These are phyloP conservation scores for Didymella exigua DNA, from an alignment of 2,329 filamentous ascomycete genomes.

Conservation along the genomic window DNA sequence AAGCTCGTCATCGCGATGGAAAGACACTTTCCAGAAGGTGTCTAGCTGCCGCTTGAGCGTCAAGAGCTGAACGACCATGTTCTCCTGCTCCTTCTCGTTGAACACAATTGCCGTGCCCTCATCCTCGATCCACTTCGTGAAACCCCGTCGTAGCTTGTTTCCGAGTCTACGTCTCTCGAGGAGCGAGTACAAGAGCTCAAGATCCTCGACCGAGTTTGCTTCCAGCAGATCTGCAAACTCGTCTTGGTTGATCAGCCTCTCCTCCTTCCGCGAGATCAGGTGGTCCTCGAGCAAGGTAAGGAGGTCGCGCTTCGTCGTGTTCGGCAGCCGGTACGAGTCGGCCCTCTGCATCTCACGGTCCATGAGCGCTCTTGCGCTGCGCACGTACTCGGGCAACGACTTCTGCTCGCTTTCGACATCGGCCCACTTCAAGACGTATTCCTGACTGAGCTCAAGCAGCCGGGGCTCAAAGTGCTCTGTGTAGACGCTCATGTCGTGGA, in stretches of 20 bases:
- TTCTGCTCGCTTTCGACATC: slow-evolving; percentile 65
- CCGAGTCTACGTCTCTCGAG: slow-evolving; percentile 75
- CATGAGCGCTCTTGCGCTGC: slow-evolving; percentile 71
- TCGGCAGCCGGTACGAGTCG: slow-evolving; percentile 80
- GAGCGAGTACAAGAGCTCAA: slow-evolving; percentile 79
- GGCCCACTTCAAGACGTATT: slow-evolving; percentile 73
- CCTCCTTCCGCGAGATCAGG: slow-evolving; percentile 71
- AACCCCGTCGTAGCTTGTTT: slow-evolving; percentile 71
- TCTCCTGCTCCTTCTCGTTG: slow-evolving; percentile 75
- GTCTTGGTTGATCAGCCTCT: slow-evolving; percentile 60
- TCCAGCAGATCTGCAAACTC: slow-evolving; percentile 76
- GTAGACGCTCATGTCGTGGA: slow-evolving; percentile 85
- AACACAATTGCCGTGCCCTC: slow-evolving; percentile 79
- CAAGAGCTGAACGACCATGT: slow-evolving; percentile 85
- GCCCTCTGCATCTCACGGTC: slow-evolving; percentile 75
- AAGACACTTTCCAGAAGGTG: slow-evolving; percentile 75
- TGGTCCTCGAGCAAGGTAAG: slow-evolving; percentile 74
- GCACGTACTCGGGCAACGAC: slow-evolving; percentile 76
- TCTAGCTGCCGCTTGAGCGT: slow-evolving; percentile 82
- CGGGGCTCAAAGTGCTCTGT: slow-evolving; percentile 76
- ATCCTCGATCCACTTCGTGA: slow-evolving; percentile 77
- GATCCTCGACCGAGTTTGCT: slow-evolving; percentile 69
- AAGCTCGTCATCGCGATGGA: slow-evolving; percentile 77
- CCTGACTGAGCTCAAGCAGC: slow-evolving; percentile 70
- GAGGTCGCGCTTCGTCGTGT: slow-evolving; percentile 78